Evolutionary conservation across 2,329 filamentous ascomycete genomes (phyloP), one percentile per base, ranked within the genome.

Genomic region (Pseudogymnoascus sp.): DNA sequence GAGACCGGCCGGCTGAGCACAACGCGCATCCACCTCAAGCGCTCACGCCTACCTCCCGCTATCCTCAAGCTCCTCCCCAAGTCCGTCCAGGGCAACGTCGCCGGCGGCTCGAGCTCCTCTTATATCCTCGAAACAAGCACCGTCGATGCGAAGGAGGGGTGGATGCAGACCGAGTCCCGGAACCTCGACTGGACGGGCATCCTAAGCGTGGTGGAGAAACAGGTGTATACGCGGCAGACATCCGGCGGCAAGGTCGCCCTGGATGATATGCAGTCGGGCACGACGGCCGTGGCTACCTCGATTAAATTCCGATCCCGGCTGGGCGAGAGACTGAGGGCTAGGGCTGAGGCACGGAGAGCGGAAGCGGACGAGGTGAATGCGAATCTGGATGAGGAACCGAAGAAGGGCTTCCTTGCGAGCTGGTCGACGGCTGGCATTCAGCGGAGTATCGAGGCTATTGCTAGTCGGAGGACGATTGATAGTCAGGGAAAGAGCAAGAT

Each of bases 171-270:
- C 0, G 89, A 93, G 77, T 90, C 86, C 70, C 83, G 85, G 67
- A 95, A 95, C 71, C 80, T 95, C 62, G 91, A 93, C 75, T 93
- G 89, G 76, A 90, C 89, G 4, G 88, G 90, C 65, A 87, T 95
- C 16, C 77, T 95, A 40, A 90, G 86, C 59, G 89, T 95, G 11
- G 80, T 92, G 18, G 90, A 95, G 77, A 81, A 85, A 69, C 90
- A 95, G 73, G 77, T 83, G 64, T 95, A 91, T 75, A 80, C 79
- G 36, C 62, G 69, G 21, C 36, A 62, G 39, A 42, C 59, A 1
- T 39, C 59, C 5, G 59, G 36, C 14, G 12, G 11, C 1, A 29
- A 39, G 39, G 36, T 37, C n/a, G 29, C 47, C n/a, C 31, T 63
- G 57, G 70, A 72, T 42, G 70, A 71, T 60, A 68, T 70, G 40